Evolutionary conservation across 495 filamentous ascomycete genomes (phyloP).

Genomic region (Tuber magnatum): DNA sequence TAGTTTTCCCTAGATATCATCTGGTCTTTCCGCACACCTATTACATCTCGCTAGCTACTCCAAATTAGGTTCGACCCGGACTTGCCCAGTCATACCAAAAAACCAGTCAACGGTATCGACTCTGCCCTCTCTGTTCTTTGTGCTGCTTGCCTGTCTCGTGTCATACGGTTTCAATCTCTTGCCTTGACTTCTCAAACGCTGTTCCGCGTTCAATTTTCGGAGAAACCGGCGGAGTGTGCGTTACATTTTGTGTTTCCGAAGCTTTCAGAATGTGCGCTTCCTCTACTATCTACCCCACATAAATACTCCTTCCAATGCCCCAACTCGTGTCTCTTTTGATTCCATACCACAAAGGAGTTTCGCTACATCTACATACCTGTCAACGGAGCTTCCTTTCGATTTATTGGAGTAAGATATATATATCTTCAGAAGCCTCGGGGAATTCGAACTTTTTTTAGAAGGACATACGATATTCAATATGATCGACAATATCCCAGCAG

Average conservation of each 20-base stretch:
- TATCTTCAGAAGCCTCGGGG: not conserved
- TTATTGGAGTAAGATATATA: not conserved
- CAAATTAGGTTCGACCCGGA: slow-evolving; percentile 27
- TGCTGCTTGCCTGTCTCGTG: slow-evolving; percentile 22
- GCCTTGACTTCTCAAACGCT: slow-evolving; percentile 26
- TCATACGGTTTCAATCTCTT: slow-evolving; percentile 31
- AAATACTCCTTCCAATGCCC: slow-evolving; percentile 26
- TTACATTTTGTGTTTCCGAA: slow-evolving; percentile 26
- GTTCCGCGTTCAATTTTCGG: slow-evolving; percentile 22
- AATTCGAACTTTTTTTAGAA: not conserved
- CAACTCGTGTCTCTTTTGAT: slow-evolving; percentile 5
- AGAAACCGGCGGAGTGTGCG: slow-evolving; percentile 24
- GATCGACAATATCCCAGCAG: slow-evolving; percentile 39
- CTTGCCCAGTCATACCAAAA: slow-evolving; percentile 24
- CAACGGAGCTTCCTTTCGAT: not conserved
- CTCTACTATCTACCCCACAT: slow-evolving; percentile 15
- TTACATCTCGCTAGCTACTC: slow-evolving; percentile 15
- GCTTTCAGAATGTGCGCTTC: slow-evolving; percentile 18
- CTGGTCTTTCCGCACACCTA: slow-evolving; percentile 13
- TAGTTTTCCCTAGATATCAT: slow-evolving; percentile 26
- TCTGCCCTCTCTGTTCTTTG: slow-evolving; percentile 18
- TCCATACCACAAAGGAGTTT: slow-evolving; percentile 18
- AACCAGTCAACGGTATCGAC: slow-evolving; percentile 26
- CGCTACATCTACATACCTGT: slow-evolving; percentile 13
- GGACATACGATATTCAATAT: slow-evolving; percentile 16